Evolutionary conservation across 2,329 filamentous ascomycete species (phyloP).

Genomic region (Chrysoporthe deuterocubensis): DNA sequence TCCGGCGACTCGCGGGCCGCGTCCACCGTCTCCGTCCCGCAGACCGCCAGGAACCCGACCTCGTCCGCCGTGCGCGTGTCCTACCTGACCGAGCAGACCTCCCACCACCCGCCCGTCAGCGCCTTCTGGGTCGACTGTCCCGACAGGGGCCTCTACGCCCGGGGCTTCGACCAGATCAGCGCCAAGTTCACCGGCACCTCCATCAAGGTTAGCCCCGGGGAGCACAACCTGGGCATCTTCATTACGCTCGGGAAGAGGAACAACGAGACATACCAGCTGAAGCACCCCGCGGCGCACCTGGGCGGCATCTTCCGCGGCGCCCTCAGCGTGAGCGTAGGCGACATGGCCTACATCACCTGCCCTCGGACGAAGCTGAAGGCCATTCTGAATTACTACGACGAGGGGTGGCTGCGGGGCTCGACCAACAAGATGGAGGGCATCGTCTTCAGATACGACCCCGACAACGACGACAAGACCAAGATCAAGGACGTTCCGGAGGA

Average conservation of each 20-base stretch:
- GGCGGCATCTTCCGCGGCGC: slow-evolving; percentile 85
- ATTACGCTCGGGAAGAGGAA: slow-evolving; percentile 79
- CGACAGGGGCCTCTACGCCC: slow-evolving; percentile 83
- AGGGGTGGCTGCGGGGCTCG: slow-evolving; percentile 89
- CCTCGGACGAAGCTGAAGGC: slow-evolving; percentile 88
- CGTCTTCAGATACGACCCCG: slow-evolving; percentile 86
- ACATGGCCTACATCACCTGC: slow-evolving; percentile 87
- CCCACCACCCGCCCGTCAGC: slow-evolving; percentile 95
- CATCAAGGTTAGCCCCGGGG: slow-evolving; percentile 86
- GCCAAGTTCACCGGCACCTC: slow-evolving; percentile 98
- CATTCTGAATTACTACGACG: slow-evolving; percentile 90
- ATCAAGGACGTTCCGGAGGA: slow-evolving; percentile 87
- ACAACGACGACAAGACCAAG: slow-evolving; percentile 77
- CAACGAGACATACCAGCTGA: slow-evolving; percentile 92
- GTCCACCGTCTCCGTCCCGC: slow-evolving; percentile 56
- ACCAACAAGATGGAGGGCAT: slow-evolving; percentile 92
- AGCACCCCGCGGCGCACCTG: slow-evolving; percentile 90
- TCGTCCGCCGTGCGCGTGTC: slow-evolving; percentile 74
- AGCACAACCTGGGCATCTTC: slow-evolving; percentile 96
- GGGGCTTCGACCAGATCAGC: slow-evolving; percentile 93
- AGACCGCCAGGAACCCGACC: slow-evolving; percentile 46
- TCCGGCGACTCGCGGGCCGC: slow-evolving; percentile 48
- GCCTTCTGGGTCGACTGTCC: slow-evolving; percentile 94
- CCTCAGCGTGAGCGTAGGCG: slow-evolving; percentile 88
- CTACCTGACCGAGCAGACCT: slow-evolving; percentile 96